Evolutionary conservation across 345 rosid species (phyloP).

Genomic region (Dovyalis caffra): DNA sequence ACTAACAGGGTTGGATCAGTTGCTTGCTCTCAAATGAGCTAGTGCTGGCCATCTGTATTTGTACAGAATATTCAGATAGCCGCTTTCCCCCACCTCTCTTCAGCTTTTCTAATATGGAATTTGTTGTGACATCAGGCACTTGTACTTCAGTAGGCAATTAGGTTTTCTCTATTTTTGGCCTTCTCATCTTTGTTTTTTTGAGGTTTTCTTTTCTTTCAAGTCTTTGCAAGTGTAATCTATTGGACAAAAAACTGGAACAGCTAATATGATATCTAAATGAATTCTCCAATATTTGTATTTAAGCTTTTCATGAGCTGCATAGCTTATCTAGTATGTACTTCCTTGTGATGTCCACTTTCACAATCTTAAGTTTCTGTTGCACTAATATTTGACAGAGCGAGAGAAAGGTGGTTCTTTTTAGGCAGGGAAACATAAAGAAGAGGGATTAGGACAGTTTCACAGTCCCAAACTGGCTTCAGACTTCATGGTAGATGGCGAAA

Average conservation of each 20-base stretch:
- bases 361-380: not conserved
- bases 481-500: no score
- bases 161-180: not conserved
- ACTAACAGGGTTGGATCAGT: slow-evolving; percentile 31
- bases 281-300: not conserved
- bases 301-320: no score
- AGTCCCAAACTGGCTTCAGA: no score
- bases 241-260: slow-evolving; percentile 35
- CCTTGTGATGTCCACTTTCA: not conserved
- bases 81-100: slow-evolving; percentile 10
- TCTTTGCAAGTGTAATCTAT: slow-evolving; percentile 60
- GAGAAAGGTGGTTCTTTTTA: not conserved
- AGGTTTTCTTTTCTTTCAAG: slow-evolving; percentile 4
- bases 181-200: not conserved
- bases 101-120: slow-evolving; percentile 33
- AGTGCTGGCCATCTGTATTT: slow-evolving; percentile 24
- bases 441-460: not conserved
- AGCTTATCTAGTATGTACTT: not conserved
- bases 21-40: slow-evolving; percentile 14
- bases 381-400: not conserved
- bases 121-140: slow-evolving; percentile 36
- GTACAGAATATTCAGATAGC: slow-evolving; percentile 50
- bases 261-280: slow-evolving; percentile 26
- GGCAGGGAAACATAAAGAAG: not conserved
- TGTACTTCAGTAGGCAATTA: slow-evolving; percentile 37